A percentile compares a stretch with the other conserved stretches of the same genome.
These are phyloP conservation scores for Stereum hirsutum DNA, from an alignment of 1,284 basidiomycete genomes.

Conservation along the genomic window DNA sequence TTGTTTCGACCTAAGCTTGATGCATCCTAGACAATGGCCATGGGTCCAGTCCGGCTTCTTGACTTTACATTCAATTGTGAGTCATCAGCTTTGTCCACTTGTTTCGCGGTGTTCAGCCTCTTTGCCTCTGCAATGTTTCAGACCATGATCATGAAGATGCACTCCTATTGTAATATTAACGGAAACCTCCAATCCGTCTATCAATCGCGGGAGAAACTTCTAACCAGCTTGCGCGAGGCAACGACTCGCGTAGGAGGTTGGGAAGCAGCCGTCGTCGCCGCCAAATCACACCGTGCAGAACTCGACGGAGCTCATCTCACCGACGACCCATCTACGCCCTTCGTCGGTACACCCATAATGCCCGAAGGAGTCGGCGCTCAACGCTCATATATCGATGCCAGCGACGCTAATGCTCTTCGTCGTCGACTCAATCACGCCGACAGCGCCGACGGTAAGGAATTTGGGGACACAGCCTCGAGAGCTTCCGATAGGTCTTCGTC, in stretches of 20 bases:
- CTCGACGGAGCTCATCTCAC: slow-evolving; percentile 18
- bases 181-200: slow-evolving; percentile 68
- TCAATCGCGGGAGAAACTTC: slow-evolving; percentile 32
- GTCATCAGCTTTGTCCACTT: slow-evolving; percentile 12
- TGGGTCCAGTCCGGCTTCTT: slow-evolving; percentile 98
- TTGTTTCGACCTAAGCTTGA: background rate
- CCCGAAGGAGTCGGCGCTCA: slow-evolving; percentile 34
- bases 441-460: slow-evolving; percentile 17
- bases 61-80: slow-evolving; percentile 79
- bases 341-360: slow-evolving; percentile 24
- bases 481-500: background rate
- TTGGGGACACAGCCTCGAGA: no score
- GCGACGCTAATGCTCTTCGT: slow-evolving; percentile 41
- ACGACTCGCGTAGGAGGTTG: slow-evolving; percentile 52
- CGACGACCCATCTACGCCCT: slow-evolving; percentile 7
- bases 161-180: slow-evolving; percentile 90
- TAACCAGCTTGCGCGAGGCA: slow-evolving; percentile 36
- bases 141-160: slow-evolving; percentile 95
- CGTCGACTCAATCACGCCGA: slow-evolving; percentile 40
- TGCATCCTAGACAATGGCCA: slow-evolving; percentile 69
- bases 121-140: slow-evolving; percentile 16
- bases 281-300: slow-evolving; percentile 30
- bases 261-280: slow-evolving; percentile 45
- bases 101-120: background rate
- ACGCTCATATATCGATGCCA: slow-evolving; percentile 43